Evolutionary conservation across 345 rosid genomes (phyloP).

Genomic region (Eucalyptus regnans): DNA sequence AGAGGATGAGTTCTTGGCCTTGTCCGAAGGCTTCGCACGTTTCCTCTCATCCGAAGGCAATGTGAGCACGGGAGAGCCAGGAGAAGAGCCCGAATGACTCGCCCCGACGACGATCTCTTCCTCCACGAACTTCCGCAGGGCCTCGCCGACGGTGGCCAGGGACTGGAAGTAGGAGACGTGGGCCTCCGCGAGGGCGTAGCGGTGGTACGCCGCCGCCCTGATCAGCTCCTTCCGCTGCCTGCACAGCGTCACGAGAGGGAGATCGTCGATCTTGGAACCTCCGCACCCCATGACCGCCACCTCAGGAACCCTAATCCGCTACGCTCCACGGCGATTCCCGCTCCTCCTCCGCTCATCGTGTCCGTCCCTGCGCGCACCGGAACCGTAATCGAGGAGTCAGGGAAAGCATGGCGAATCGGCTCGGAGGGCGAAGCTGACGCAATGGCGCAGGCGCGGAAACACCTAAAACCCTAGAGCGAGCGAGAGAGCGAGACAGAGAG

Average conservation of each 20-base stretch:
- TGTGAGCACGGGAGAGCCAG: slow-evolving; percentile 69
- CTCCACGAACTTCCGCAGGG: slow-evolving; percentile 66
- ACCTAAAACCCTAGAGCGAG: neutral
- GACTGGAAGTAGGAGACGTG: slow-evolving; percentile 71
- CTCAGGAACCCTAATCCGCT: neutral
- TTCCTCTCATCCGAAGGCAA: slow-evolving; percentile 70
- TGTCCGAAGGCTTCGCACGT: neutral
- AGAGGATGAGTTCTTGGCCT: slow-evolving; percentile 23
- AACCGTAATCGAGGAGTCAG: neutral
- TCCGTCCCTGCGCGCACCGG: neutral
- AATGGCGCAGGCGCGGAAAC: neutral
- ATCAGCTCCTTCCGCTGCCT: slow-evolving; percentile 62
- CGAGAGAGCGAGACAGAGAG: neutral
- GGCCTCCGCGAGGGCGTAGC: slow-evolving; percentile 80
- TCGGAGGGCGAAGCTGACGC: neutral
- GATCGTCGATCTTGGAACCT: slow-evolving; percentile 76
- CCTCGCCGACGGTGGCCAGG: slow-evolving; percentile 63
- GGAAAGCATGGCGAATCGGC: neutral
- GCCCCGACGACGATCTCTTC: slow-evolving; percentile 59
- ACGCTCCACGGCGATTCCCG: neutral
- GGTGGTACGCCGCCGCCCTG: slow-evolving; percentile 60
- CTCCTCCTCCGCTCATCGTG: neutral
- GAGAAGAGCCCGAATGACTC: slow-evolving; percentile 3
- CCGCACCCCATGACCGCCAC: slow-evolving; percentile 75
- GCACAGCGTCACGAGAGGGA: slow-evolving; percentile 64